These are phyloP conservation scores for Corylus americana DNA, from an alignment of 306 rosid genomes.

Conservation along the genomic window DNA sequence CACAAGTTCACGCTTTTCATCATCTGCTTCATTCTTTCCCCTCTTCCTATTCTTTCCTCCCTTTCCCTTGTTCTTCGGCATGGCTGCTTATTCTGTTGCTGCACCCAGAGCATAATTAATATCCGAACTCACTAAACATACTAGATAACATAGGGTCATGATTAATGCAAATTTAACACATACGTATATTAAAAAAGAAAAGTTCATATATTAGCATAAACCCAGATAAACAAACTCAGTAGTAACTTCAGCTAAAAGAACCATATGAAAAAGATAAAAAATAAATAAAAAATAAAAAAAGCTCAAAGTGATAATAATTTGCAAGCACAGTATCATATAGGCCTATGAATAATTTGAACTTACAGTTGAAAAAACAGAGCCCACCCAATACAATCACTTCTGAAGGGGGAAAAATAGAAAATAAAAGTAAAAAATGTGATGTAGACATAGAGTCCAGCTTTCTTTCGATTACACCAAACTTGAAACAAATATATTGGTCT, in stretches of 20 bases:
- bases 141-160: neutral
- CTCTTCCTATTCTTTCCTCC: constrained; percentile 58
- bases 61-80: constrained; percentile 60
- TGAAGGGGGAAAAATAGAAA: neutral
- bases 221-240: neutral
- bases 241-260: neutral
- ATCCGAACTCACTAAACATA: neutral
- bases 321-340: neutral
- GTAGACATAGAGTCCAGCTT: neutral
- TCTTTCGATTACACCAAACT: neutral
- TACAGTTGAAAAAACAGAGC: neutral
- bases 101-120: constrained; percentile 2
- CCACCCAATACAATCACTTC: neutral
- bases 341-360: neutral
- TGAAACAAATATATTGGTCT: neutral
- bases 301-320: too few species aligned
- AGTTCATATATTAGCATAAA: neutral
- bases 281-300: too few species aligned
- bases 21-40: constrained; percentile 56
- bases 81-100: constrained; percentile 19
- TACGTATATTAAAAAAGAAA: too few species aligned
- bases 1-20: constrained; percentile 51
- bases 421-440: neutral
- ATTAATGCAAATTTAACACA: neutral
- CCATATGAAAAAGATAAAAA: too few species aligned